Conservation (phyloP, 2,329 filamentous ascomycete genomes). For the Colletotrichum trifolii region DNA sequence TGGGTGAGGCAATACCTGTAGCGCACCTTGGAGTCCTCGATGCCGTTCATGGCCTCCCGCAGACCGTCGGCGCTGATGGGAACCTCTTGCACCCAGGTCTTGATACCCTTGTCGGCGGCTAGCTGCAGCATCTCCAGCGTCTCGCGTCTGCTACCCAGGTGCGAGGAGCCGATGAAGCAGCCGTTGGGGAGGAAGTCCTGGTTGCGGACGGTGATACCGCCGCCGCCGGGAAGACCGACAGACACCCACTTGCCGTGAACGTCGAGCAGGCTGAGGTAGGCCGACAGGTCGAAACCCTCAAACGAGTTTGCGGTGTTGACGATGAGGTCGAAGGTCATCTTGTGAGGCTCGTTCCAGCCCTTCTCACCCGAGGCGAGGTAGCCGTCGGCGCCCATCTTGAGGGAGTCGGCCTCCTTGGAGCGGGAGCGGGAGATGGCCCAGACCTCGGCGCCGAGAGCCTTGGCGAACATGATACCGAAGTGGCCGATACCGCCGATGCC, state of each 20-base stretch:
- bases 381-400: constrained; percentile 69
- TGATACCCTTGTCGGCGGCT: constrained; percentile 75
- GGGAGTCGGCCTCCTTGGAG: constrained; percentile 69
- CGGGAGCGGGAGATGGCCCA: constrained; percentile 71
- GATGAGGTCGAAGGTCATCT: constrained; percentile 79
- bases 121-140: constrained; percentile 78
- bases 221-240: constrained; percentile 82
- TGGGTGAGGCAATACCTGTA: constrained; percentile 82
- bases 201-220: constrained; percentile 76
- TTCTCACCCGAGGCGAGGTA: constrained; percentile 68
- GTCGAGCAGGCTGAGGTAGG: constrained; percentile 83
- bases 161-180: constrained; percentile 76
- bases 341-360: constrained; percentile 67
- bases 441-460: constrained; percentile 72
- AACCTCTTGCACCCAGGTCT: constrained; percentile 78
- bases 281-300: constrained; percentile 73
- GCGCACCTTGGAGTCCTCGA: constrained; percentile 76
- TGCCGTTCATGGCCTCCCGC: constrained; percentile 74
- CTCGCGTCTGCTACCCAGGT: constrained; percentile 77
- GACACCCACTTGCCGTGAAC: constrained; percentile 84
- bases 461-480: constrained; percentile 76
- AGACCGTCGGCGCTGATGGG: constrained; percentile 79
- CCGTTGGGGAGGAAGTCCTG: constrained; percentile 83
- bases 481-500: constrained; percentile 80
- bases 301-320: constrained; percentile 79